A percentile compares a stretch with the other conserved stretches of the same genome.
These are phyloP conservation scores for Fusarium nodosum DNA, from an alignment of 2,329 filamentous ascomycete genomes.

Conservation along the genomic window DNA sequence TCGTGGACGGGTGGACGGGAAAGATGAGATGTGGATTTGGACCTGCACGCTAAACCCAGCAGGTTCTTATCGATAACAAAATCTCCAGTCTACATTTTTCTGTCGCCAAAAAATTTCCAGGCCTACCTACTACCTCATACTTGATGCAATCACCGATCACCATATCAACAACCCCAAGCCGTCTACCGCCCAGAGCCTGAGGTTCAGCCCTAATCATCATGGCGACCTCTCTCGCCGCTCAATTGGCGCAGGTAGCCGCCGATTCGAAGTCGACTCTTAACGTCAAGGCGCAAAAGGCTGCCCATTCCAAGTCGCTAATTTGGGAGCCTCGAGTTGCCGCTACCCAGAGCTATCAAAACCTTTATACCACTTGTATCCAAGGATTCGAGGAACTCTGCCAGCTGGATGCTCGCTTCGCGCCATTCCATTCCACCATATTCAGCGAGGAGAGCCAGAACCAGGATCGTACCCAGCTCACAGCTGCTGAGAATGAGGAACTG, in stretches of 20 bases:
- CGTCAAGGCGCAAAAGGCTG: constrained; percentile 90
- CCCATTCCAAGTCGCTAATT: constrained; percentile 94
- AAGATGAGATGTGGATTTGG: not conserved
- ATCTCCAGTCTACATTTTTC: constrained; percentile 40
- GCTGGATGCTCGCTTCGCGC: constrained; percentile 82
- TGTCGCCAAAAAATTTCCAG: constrained; percentile 52
- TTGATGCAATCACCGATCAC: constrained; percentile 39
- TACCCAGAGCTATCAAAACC: constrained; percentile 88
- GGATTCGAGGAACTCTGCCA: constrained; percentile 93
- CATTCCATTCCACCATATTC: constrained; percentile 85
- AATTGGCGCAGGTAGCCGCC: constrained; percentile 92
- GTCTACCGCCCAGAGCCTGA: constrained; percentile 46
- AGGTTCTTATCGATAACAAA: constrained; percentile 53
- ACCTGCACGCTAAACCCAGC: not conserved
- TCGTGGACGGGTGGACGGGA: not conserved
- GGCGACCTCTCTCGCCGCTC: constrained; percentile 89
- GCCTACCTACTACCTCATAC: constrained; percentile 45
- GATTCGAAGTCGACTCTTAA: constrained; percentile 92
- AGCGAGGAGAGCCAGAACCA: constrained; percentile 92
- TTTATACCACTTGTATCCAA: constrained; percentile 88
- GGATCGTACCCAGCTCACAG: constrained; percentile 87
- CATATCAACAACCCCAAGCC: constrained; percentile 40
- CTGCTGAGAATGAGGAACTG: constrained; percentile 83
- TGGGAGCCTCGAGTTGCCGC: constrained; percentile 89
- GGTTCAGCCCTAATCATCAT: constrained; percentile 62